Evolutionary conservation across 768 basidiomycete genomes (phyloP).

Genomic region (Rhizopogon sp.): DNA sequence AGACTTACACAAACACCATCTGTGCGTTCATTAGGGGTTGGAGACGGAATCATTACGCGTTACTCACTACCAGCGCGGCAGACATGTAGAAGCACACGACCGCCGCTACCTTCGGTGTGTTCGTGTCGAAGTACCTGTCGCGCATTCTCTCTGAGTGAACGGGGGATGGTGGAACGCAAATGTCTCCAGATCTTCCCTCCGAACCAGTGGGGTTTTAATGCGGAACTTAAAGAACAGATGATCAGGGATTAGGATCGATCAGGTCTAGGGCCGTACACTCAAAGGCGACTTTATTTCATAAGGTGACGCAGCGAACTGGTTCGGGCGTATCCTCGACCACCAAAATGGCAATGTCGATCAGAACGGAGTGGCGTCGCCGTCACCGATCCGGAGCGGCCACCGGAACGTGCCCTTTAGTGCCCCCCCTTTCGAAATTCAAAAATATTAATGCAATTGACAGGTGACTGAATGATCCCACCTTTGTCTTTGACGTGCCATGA

Average conservation of each 20-base stretch:
- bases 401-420: background rate
- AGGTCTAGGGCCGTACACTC: no score
- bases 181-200: no score
- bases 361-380: constrained; percentile 1
- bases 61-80: constrained; percentile 65
- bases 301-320: background rate
- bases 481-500: constrained; percentile 1
- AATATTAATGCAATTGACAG: background rate
- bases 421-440: background rate
- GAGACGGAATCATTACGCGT: background rate
- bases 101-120: constrained; percentile 51
- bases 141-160: constrained; percentile 6
- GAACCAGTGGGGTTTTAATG: background rate
- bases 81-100: constrained; percentile 79
- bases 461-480: background rate
- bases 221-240: background rate
- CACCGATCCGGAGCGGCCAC: background rate
- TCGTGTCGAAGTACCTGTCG: constrained; percentile 22
- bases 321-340: background rate
- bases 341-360: background rate
- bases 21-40: constrained; percentile 12
- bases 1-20: constrained; percentile 47
- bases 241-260: background rate
- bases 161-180: background rate
- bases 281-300: background rate